Evolutionary conservation across 805 yeast genomes (phyloP).

Genomic region (Suhomyces sp.): DNA sequence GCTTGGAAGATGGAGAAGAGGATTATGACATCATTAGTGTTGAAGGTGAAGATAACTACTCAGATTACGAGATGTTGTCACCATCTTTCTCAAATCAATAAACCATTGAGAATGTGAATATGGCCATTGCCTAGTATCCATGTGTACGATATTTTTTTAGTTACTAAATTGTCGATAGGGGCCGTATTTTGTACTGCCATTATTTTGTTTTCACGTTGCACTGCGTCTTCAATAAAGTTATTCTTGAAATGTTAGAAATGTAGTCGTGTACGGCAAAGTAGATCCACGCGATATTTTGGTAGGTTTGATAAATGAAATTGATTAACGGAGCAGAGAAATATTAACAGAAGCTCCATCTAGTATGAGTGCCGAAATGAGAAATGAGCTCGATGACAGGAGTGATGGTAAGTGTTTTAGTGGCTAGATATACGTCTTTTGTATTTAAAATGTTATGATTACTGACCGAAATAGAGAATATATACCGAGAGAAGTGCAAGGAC

Average conservation of each 20-base stretch:
- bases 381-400: neutral
- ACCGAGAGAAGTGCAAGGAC: slow-evolving; percentile 67
- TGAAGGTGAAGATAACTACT: slow-evolving; percentile 24
- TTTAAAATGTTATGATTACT: neutral
- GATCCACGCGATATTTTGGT: neutral
- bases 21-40: slow-evolving; percentile 35
- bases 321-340: neutral
- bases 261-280: slow-evolving; percentile 4
- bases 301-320: neutral
- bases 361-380: neutral
- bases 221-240: neutral
- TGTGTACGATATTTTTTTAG: neutral
- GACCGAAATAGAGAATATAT: slow-evolving; percentile 30
- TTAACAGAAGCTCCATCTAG: neutral
- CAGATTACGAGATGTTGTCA: slow-evolving; percentile 38
- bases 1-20: slow-evolving; percentile 13
- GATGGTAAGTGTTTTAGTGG: neutral
- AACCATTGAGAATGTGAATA: neutral
- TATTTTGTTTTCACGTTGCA: neutral
- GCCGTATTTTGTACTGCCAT: neutral
- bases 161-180: neutral
- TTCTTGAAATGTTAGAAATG: neutral
- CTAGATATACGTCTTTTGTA: neutral
- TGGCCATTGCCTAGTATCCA: neutral
- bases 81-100: slow-evolving; percentile 1